Percentiles rank a stretch among this genome's conserved stretches.
Evolutionary conservation across 176 grass and related monocot species (phyloP).

Genomic region (Aegilops umbellulata): DNA sequence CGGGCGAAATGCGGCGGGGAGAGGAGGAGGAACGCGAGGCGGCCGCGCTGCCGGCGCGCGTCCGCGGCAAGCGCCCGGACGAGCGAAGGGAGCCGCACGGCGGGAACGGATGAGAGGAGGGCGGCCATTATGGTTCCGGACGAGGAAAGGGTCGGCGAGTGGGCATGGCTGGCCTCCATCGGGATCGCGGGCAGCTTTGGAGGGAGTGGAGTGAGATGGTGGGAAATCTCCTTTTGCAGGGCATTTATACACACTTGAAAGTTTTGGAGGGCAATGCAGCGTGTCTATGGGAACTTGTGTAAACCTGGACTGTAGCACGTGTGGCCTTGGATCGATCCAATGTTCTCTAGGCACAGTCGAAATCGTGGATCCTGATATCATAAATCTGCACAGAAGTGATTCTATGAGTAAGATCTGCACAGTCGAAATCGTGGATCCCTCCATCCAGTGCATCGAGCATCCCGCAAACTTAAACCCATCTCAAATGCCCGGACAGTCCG

Average conservation of each 20-base stretch:
- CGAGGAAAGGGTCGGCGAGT: constrained; percentile 34
- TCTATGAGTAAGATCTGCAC: too few relatives aligned
- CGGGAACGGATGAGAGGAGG: constrained; percentile 40
- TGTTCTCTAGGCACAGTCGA: too few relatives aligned
- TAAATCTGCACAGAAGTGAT: too few relatives aligned
- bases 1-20: constrained; percentile 65
- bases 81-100: constrained; percentile 42
- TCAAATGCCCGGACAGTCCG: too few relatives aligned
- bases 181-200: constrained; percentile 19
- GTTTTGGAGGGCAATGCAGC: constrained; percentile 6
- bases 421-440: too few relatives aligned
- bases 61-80: constrained; percentile 40
- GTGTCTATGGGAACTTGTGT: constrained; percentile 15
- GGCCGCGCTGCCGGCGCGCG: constrained; percentile 51
- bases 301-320: background rate
- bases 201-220: constrained; percentile 18
- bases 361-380: too few relatives aligned
- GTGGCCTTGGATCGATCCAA: too few relatives aligned
- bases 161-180: constrained; percentile 33
- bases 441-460: too few relatives aligned
- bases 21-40: constrained; percentile 82
- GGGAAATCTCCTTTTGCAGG: constrained; percentile 32
- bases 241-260: constrained; percentile 7
- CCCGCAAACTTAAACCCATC: too few relatives aligned
- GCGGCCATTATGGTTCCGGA: constrained; percentile 63